Percentiles rank a stretch among this genome's conserved stretches.
Conservation (phyloP, 2,329 filamentous ascomycete genomes). For the Fusarium sp. region DNA sequence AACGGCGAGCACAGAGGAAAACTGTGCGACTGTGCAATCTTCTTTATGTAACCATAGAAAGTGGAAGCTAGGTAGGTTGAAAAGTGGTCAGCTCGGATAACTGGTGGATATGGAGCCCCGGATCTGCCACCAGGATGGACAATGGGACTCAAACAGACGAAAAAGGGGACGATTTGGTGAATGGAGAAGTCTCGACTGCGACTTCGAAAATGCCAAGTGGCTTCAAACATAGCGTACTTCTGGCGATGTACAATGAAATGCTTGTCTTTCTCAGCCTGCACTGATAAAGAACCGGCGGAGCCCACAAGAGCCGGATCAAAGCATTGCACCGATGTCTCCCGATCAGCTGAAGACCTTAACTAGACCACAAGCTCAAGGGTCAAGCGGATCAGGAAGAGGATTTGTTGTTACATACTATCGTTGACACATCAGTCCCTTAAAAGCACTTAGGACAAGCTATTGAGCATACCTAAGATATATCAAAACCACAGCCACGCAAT, state of each 20-base stretch:
- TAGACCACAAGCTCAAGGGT: not conserved
- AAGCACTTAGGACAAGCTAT: not conserved
- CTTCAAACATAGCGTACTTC: not conserved
- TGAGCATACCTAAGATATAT: not conserved
- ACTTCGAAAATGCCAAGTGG: conserved; percentile 2
- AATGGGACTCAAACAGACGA: conserved; percentile 12
- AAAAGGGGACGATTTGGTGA: not conserved
- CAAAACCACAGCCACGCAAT: not conserved
- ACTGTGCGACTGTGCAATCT: conserved; percentile 7
- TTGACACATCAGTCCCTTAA: not conserved
- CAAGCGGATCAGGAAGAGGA: conserved; percentile 9
- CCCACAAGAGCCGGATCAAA: conserved; percentile 13
- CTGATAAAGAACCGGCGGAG: conserved; percentile 12
- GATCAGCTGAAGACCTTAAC: conserved; percentile 13
- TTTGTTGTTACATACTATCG: not conserved
- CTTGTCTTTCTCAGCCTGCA: conserved; percentile 15
- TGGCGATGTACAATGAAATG: not conserved
- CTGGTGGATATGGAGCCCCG: conserved; percentile 36
- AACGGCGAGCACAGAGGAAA: conserved; percentile 23
- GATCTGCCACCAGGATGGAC: conserved; percentile 30
- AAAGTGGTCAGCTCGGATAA: conserved; percentile 30
- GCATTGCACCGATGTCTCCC: conserved; percentile 12
- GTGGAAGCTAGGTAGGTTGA: not conserved
- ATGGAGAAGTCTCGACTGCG: not conserved
- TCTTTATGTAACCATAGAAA: conserved; percentile 13